phyloP scores from a whole-genome alignment of 1,284 basidiomycete genomes.

The Austropuccinia psidii region DNA sequence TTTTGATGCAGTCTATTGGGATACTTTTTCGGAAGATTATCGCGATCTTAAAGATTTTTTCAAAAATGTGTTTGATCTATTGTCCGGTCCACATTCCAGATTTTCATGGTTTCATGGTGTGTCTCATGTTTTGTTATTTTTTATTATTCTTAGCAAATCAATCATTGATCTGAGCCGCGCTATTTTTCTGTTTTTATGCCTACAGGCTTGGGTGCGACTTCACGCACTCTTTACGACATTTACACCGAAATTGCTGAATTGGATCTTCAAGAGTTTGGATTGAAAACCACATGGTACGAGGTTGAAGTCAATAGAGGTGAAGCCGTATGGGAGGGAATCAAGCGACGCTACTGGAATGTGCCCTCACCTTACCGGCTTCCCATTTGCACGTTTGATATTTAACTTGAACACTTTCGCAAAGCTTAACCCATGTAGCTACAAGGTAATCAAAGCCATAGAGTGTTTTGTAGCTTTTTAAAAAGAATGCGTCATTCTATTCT shows the following conservation, averaged over 20 bases:
- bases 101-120: slow-evolving; percentile 36
- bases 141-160: neutral
- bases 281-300: slow-evolving; percentile 20
- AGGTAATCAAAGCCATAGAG: too few relatives aligned
- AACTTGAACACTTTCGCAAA: too few relatives aligned
- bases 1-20: slow-evolving; percentile 35
- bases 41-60: neutral
- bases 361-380: slow-evolving; percentile 29
- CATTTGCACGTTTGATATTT: slow-evolving; percentile 23
- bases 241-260: slow-evolving; percentile 31
- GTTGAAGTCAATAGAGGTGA: slow-evolving; percentile 22
- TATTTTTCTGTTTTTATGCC: neutral
- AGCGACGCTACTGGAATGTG: slow-evolving; percentile 31
- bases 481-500: too few relatives aligned
- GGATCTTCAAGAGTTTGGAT: slow-evolving; percentile 19
- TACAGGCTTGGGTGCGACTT: slow-evolving; percentile 33
- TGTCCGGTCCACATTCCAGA: slow-evolving; percentile 4
- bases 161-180: neutral
- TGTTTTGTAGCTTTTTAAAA: too few relatives aligned
- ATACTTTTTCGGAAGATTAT: slow-evolving; percentile 36
- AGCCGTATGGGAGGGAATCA: slow-evolving; percentile 34
- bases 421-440: too few relatives aligned
- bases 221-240: slow-evolving; percentile 21
- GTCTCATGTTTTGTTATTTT: neutral
- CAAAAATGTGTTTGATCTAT: slow-evolving; percentile 15